These are phyloP conservation scores for Citrullus mucosospermus DNA, from an alignment of 306 rosid genomes.

Conservation along the genomic window DNA sequence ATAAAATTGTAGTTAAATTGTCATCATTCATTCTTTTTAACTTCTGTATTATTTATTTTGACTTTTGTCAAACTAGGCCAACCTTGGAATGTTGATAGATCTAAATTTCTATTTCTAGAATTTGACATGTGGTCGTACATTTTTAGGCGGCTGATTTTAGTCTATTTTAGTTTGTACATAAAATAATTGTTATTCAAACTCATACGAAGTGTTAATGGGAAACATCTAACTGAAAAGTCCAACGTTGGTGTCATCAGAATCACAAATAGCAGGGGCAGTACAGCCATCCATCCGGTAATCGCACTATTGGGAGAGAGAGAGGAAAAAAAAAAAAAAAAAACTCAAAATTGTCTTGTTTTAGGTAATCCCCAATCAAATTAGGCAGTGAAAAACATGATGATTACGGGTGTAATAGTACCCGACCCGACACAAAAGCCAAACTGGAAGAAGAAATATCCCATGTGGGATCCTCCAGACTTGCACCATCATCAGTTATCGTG, in stretches of 20 bases:
- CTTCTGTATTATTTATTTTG: too few species aligned
- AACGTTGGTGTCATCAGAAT: background rate
- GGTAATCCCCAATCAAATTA: background rate
- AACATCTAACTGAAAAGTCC: background rate
- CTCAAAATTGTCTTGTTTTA: background rate
- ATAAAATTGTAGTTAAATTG: too few species aligned
- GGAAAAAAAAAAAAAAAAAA: background rate
- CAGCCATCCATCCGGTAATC: background rate
- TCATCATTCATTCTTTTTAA: too few species aligned
- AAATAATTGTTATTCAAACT: background rate
- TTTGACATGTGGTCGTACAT: background rate
- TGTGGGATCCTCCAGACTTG: background rate
- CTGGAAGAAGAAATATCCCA: background rate
- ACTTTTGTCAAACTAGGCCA: background rate
- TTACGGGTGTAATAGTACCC: conserved; percentile 23
- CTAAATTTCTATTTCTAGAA: background rate
- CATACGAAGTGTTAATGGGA: background rate
- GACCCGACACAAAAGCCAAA: background rate
- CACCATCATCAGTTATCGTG: background rate
- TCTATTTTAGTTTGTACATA: background rate
- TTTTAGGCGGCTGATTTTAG: background rate
- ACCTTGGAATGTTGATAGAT: background rate
- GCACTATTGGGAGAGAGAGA: background rate
- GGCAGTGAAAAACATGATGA: conserved; percentile 28
- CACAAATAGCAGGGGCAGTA: conserved; percentile 4